Base-by-base conservation (phyloP, 805 yeast genomes). In the Zygosaccharomyces lentus region DNA sequence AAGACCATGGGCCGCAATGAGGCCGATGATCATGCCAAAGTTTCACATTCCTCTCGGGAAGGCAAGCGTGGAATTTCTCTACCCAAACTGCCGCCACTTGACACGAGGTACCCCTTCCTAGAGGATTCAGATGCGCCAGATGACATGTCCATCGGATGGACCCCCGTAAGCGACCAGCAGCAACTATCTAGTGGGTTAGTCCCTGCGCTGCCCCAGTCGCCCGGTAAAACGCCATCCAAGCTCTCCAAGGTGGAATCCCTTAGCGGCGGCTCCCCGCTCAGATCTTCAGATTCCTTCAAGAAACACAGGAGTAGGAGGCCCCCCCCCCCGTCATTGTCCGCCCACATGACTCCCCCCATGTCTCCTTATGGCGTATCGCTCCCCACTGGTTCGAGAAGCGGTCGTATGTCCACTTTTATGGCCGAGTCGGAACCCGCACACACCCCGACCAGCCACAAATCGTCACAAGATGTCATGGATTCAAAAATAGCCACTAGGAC, bases 31-130 rank as follows among this genome's bases (percentile, higher is more conserved):
- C 32, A 38, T 27, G 3, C 21, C 31, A 13, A 16, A 19, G 41
- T 16, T 15, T 13, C 34, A 27, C 19, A 23, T 15, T 38, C 41
- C 2, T 17, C 34, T 27, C 34, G 41, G 27, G 24, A 16, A 10
- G 19, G 10, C 9, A 32, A 38, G 17, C 41, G 23, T 27, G 16
- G 34, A 38, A 43, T 51, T n/a, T 37, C 45, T 15, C 36, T 63
- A 27, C 67, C 67, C 1, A 51, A 53, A 35, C 48, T 63, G 32
- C 66, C 67, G 15, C 67, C 67, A 6, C 48, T 63, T 34, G 47
- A 52, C 23, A 61, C 66, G 7, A 62, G 65, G 8, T 48, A 46
- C 13, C 49, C 58, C 8, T 54, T 56, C 36, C 36, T 41, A 5
- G 62, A 57, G 8, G 41, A 27, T 5, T 15, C 43, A 5, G 6